Conservation (phyloP, 495 filamentous ascomycete species). For the Tuber magnatum region DNA sequence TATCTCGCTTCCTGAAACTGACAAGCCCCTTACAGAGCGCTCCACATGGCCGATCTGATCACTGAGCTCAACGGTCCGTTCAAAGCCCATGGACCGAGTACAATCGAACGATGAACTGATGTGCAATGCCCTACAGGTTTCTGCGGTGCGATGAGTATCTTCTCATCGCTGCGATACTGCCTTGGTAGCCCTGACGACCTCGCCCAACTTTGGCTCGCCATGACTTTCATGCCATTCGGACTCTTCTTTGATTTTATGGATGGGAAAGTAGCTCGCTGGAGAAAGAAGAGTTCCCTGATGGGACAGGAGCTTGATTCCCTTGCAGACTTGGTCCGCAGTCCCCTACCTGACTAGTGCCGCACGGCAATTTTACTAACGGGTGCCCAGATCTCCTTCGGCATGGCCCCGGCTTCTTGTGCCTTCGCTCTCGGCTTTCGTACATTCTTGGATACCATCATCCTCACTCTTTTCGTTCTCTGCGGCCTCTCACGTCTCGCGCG, state of each 20-base stretch:
- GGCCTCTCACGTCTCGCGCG: conserved; percentile 88
- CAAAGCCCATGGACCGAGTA: not conserved
- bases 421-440: conserved; percentile 89
- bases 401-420: conserved; percentile 75
- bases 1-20: conserved; percentile 14
- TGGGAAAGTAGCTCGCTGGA: conserved; percentile 90
- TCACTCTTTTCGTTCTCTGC: conserved; percentile 88
- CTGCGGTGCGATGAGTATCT: conserved; percentile 85
- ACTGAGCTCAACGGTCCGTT: conserved; percentile 83
- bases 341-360: not conserved
- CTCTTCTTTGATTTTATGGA: conserved; percentile 99
- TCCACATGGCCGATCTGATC: conserved; percentile 91
- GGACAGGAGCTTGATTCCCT: conserved; percentile 97
- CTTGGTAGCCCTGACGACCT: conserved; percentile 62
- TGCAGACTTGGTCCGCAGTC: conserved; percentile 70
- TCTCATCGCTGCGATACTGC: conserved; percentile 92
- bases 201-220: conserved; percentile 66
- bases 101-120: conserved; percentile 14
- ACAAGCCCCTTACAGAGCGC: conserved; percentile 51
- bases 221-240: conserved; percentile 83
- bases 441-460: conserved; percentile 71
- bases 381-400: conserved; percentile 83
- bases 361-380: conserved; percentile 9
- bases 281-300: conserved; percentile 93
- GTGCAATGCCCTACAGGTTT: conserved; percentile 49